These are phyloP conservation scores for Fallopia convolvulus DNA, from an alignment of 148 eudicot species.

Conservation along the genomic window DNA sequence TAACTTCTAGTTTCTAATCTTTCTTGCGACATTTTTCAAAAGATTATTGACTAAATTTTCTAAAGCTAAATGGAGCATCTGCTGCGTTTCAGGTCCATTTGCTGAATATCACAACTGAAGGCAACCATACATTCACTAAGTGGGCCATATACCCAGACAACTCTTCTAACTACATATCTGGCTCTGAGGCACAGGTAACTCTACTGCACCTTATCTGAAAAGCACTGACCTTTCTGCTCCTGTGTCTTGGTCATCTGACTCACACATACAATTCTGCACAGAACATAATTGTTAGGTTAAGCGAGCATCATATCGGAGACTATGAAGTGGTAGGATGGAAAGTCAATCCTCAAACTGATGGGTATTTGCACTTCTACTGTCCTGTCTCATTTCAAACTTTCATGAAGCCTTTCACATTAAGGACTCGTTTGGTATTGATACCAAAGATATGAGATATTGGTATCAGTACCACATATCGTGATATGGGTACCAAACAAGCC, in stretches of 20 bases:
- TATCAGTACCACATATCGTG: too few relatives aligned
- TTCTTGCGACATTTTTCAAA: background rate
- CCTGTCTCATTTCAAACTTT: background rate
- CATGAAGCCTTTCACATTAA: background rate
- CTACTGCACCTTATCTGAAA: background rate
- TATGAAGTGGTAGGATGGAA: conserved; percentile 40
- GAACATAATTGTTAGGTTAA: conserved; percentile 42
- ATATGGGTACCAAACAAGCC: too few relatives aligned
- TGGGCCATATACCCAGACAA: conserved; percentile 48
- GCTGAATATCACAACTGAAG: conserved; percentile 33
- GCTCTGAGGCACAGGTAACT: conserved; percentile 33
- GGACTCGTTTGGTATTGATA: background rate
- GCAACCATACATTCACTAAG: conserved; percentile 34
- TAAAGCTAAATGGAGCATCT: background rate
- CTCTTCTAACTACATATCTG: conserved; percentile 37
- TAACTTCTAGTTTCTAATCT: background rate
- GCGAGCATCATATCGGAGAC: conserved; percentile 39
- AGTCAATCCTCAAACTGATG: conserved; percentile 31
- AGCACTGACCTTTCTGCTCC: background rate
- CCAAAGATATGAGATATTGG: too few relatives aligned
- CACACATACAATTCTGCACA: conserved; percentile 17
- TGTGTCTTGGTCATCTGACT: conserved; percentile 9
- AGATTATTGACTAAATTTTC: background rate
- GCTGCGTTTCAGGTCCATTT: conserved; percentile 36
- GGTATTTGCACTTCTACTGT: conserved; percentile 19